Conservation (phyloP, 1,284 basidiomycete species). For the Austroboletus niveus region DNA sequence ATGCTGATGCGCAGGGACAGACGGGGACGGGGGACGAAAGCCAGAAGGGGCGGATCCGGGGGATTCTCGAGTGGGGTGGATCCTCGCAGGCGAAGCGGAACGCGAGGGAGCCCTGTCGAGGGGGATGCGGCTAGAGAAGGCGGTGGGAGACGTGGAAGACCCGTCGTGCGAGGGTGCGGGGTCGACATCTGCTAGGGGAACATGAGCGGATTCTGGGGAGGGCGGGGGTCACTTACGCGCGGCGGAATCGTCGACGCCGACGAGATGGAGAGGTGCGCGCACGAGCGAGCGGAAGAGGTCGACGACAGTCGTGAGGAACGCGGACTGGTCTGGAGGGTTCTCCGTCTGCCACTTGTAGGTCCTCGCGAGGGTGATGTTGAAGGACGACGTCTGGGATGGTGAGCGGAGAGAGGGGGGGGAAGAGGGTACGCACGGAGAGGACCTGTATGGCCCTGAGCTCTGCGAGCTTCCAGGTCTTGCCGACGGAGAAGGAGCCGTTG, state of each 20-base stretch:
- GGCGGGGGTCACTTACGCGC: background rate
- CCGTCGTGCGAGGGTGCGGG: conserved; percentile 3
- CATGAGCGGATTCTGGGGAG: conserved; percentile 1
- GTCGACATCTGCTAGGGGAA: background rate
- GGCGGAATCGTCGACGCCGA: conserved; percentile 46
- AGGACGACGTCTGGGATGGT: conserved; percentile 53
- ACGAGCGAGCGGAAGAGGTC: conserved; percentile 68
- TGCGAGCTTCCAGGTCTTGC: conserved; percentile 92
- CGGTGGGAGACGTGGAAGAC: too few species aligned
- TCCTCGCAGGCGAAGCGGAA: conserved; percentile 37
- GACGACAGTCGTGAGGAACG: conserved; percentile 69
- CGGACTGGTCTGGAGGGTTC: conserved; percentile 62
- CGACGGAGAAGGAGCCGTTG: conserved; percentile 94
- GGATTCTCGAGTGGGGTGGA: conserved; percentile 23
- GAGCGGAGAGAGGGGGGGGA: conserved; percentile 2
- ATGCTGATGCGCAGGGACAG: conserved; percentile 19
- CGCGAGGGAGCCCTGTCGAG: conserved; percentile 26
- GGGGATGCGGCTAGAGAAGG: too few species aligned
- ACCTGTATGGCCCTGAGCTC: conserved; percentile 84
- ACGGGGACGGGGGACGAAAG: conserved; percentile 28
- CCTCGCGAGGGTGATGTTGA: conserved; percentile 81
- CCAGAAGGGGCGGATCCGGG: conserved; percentile 16
- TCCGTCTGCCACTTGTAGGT: conserved; percentile 89
- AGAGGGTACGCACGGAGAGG: conserved; percentile 48
- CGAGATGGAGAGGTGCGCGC: conserved; percentile 50